Base-by-base conservation (phyloP, 495 filamentous ascomycete genomes). In the Aspergillus baeticus region DNA sequence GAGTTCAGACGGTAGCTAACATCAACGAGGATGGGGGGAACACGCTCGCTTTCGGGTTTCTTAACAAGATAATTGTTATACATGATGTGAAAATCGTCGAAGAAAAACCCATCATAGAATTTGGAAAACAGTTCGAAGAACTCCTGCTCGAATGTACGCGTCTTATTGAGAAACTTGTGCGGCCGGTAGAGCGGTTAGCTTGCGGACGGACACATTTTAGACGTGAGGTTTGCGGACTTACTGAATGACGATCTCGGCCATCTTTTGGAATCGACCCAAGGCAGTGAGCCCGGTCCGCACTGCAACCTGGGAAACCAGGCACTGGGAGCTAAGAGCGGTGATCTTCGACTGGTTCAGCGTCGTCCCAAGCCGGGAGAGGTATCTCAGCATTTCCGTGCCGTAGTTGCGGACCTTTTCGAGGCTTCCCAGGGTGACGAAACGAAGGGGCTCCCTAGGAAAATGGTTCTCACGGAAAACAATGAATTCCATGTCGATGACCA, bases 31-130 rank as follows among this genome's bases (percentile, higher is more conserved):
- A 42, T 56, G n/a, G 36, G n/a, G 37, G 31, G 46, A 1, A 49
- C 13, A 14, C 21, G 15, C 31, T 36, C 31, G 8, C 4, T 8
- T 8, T 29, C 17, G 11, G 17, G 26, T 53, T 43, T 47, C 47
- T 49, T 53, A 4, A 49, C 47, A 2, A 50, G 33, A 14, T 38
- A 50, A 14, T 50, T 37, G 23, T 50, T 50, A 17, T 50, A 50
- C 47, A 50, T 50, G 23, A 50, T 21, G 14, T 50, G 47, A 23
- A 69, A 73, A 18, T 58, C 50, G 13, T 51, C 62, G 54, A 68
- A 68, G 17, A 74, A 42, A 60, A 63, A 72, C 34, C 51, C 36
- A 22, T 72, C 68, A 45, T 60, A 74, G 2, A 74, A 46, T 4
- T 66, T 51, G 10, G 64, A 44, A 46, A 64, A 66, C 35, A 61